Base-by-base conservation (phyloP, 2,329 filamentous ascomycete species). In the Aspergillus brasiliensis region DNA sequence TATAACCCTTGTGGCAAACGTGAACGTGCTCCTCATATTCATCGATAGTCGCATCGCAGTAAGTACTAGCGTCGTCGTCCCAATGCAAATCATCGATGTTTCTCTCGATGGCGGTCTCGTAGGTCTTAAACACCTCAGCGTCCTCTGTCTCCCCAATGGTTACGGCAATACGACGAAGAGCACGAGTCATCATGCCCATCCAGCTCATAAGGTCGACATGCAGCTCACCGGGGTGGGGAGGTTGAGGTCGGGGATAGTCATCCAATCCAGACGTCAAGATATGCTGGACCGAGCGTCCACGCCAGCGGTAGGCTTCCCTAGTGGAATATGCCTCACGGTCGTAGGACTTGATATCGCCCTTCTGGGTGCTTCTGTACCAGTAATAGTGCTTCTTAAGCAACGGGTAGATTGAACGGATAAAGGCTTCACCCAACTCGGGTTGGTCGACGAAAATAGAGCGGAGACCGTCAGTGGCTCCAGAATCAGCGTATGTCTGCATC, bases 31-130 rank as follows among this genome's bases (percentile, higher is more conserved):
- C 95, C 76, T 99, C 95, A 72, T 91, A 99, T 62, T 92, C 92
- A 69, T 99, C 94, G 61, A 99, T 90, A 0, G 92, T 97, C 1
- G 92, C 92, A 74, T 99, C 95, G 74, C 95, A 99, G 80, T 92
- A 99, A 63, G 90, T 91, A 58, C 91, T 87, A 3, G 88, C 84
- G 68, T 88, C 83, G 57, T 91, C 85, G 17, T 89, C 90, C 95
- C 95, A 99, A 79, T 99, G 95, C 40, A 99, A 83, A 72, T 97
- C 92, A 67, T 95, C 89, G 49, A 98, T 86, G 76, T 99, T 99
- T 69, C 84, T 87, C 58, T 88, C 81, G 62, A 99, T 96, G 13
- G 90, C 92, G 31, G 86, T 85, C 59, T 92, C 85, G 58, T 90
- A 90, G 61, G 85, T 86, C 47, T 81, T 82, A 68, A 94, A 91